Evolutionary conservation across 768 basidiomycete species (phyloP), one percentile per base, ranked within the genome.

Genomic region (Hemileccinum impolitum): DNA sequence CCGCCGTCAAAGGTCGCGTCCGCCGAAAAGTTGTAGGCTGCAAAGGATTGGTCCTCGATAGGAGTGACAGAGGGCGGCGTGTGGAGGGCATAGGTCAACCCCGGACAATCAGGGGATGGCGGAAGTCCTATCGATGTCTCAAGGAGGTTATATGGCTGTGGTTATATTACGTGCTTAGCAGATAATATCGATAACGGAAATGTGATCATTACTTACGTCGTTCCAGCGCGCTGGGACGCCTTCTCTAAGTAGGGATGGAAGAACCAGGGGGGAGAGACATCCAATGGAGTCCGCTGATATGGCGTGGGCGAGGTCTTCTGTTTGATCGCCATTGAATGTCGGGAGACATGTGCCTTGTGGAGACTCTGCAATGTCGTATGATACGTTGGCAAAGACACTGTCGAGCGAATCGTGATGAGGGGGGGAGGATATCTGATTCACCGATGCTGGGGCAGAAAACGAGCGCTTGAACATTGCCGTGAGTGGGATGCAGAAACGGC

Each of bases 391-490:
- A 36, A 67, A 68, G 42, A 62, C 60, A 39, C 65, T 68, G 19
- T 58, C 60, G 39, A 65, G 18, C 41, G 65, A 67, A 21, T 36
- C 37, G 28, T 67, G 57, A 39, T 60, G 58, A 5, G 45, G 47
- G 37, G 58, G 58, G 36, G 57, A 51, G 18, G 53, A 43, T 11
- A 40, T 44, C 30, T 51, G 47, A 38, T 39, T 31, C 3, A 51
- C 43, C 19, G 57, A 47, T 1, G 72, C 76, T 3, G 79, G 79
- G 8, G 76, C 78, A 32, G 84, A 85, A 4, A 78, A 69, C 11
- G 81, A 80, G 45, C 85, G 82, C 63, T 75, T 83, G 71, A 78
- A 81, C 80, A 84, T 79, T 43, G 81, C 74, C 4, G 82, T 81
- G 25, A 84, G 75, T 3, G 82, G 77, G 21, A 80, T 69, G 34